Conservation (phyloP, 495 filamentous ascomycete species). For the Physcia stellaris region DNA sequence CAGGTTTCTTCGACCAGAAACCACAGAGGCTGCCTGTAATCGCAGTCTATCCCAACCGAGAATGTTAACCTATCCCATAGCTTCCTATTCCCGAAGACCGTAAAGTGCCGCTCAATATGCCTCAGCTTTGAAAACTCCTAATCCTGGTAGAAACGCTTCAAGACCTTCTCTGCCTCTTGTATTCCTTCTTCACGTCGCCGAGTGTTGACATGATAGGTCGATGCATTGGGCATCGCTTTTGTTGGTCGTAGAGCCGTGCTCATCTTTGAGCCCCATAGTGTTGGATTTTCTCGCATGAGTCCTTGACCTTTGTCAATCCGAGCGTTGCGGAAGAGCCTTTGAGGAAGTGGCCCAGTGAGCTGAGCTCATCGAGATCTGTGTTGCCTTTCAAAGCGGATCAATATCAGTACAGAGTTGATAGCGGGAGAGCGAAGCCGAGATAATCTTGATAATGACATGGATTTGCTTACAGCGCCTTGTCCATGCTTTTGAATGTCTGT, state of each 20-base stretch:
- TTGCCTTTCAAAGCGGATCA: no score
- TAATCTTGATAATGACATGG: no score
- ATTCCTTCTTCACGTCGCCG: constrained; percentile 59
- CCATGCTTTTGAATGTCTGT: constrained; percentile 76
- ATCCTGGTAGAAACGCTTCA: constrained; percentile 58
- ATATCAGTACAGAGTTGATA: no score
- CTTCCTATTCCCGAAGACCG: no score
- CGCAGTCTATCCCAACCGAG: no score
- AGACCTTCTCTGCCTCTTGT: constrained; percentile 52
- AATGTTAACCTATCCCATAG: no score
- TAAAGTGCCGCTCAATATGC: no score
- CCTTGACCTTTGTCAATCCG: constrained; percentile 81
- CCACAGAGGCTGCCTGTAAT: no score
- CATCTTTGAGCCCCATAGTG: constrained; percentile 74
- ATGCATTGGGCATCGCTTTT: constrained; percentile 53
- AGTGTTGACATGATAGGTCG: constrained; percentile 56
- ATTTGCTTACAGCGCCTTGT: no score
- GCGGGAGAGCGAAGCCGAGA: no score
- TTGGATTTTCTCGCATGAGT: constrained; percentile 92
- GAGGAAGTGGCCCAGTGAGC: constrained; percentile 80
- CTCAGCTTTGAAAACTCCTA: no score
- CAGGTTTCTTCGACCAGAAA: no score
- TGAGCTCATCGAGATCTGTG: constrained; percentile 57
- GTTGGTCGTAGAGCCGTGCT: constrained; percentile 48
- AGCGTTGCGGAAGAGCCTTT: constrained; percentile 98